These are phyloP conservation scores for Xylona heveae DNA, from an alignment of 495 filamentous ascomycete species.

Conservation along the genomic window DNA sequence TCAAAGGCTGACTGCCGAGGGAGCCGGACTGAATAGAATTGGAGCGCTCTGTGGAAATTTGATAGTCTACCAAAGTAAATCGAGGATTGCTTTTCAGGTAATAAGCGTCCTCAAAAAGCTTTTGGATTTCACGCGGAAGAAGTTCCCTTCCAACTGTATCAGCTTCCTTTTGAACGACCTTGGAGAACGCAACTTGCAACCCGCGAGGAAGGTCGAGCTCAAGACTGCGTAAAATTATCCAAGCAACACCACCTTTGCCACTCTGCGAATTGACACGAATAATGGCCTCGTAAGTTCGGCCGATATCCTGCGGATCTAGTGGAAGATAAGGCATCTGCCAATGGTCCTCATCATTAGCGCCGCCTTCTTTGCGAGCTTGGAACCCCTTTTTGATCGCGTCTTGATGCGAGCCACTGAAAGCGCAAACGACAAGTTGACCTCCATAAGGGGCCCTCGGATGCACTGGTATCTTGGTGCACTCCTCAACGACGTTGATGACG, in stretches of 20 bases:
- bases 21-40: slow-evolving; percentile 22
- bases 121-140: slow-evolving; percentile 56
- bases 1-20: slow-evolving; percentile 52
- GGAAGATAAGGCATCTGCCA: slow-evolving; percentile 81
- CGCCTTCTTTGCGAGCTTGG: slow-evolving; percentile 38
- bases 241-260: slow-evolving; percentile 88
- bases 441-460: slow-evolving; percentile 79
- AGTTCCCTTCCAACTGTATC: slow-evolving; percentile 65
- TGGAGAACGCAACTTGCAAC: slow-evolving; percentile 78
- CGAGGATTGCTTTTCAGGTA: slow-evolving; percentile 60
- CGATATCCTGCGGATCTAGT: slow-evolving; percentile 82
- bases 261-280: slow-evolving; percentile 95
- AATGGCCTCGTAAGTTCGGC: slow-evolving; percentile 87
- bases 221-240: slow-evolving; percentile 74
- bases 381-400: slow-evolving; percentile 98
- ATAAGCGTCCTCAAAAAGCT: slow-evolving; percentile 74
- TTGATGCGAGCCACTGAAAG: slow-evolving; percentile 84
- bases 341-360: slow-evolving; percentile 33
- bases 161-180: slow-evolving; percentile 60
- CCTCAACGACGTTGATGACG: slow-evolving; percentile 79
- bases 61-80: slow-evolving; percentile 82
- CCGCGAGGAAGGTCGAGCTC: slow-evolving; percentile 86
- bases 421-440: slow-evolving; percentile 70
- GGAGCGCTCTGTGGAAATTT: slow-evolving; percentile 69
- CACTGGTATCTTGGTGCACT: slow-evolving; percentile 86